These are phyloP conservation scores for Erythrophleum ivorense DNA, from an alignment of 331 rosid species.

Conservation along the genomic window DNA sequence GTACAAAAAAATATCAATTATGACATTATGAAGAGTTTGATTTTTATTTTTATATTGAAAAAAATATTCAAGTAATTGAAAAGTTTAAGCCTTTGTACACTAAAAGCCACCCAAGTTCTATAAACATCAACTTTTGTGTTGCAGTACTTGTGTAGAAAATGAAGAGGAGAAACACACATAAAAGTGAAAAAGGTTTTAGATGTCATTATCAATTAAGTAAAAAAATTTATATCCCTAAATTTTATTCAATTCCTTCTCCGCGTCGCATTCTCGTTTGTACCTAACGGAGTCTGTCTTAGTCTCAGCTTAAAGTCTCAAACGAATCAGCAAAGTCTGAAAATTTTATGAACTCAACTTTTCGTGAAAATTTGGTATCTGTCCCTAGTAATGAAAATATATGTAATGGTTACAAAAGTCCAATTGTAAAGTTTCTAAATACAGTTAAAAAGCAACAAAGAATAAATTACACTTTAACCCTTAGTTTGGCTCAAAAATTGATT, in stretches of 20 bases:
- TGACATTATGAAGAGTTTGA: neutral
- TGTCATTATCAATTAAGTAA: neutral
- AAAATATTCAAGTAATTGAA: too few relatives aligned
- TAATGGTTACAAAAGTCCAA: neutral
- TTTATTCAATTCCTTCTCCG: too few relatives aligned
- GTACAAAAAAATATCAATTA: neutral
- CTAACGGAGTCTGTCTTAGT: neutral
- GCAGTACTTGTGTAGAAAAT: too few relatives aligned
- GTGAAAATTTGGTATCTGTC: neutral
- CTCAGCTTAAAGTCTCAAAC: neutral
- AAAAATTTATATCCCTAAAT: neutral
- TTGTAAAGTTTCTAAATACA: neutral
- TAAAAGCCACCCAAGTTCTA: too few relatives aligned
- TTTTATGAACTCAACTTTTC: neutral
- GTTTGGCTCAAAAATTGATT: too few relatives aligned
- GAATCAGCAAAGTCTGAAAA: neutral
- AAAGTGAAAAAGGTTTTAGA: neutral
- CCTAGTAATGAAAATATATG: neutral
- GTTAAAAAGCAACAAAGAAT: neutral
- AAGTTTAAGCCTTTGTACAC: too few relatives aligned
- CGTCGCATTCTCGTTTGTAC: neutral
- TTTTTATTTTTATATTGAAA: too few relatives aligned
- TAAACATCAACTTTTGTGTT: too few relatives aligned
- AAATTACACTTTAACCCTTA: neutral
- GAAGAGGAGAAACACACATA: too few relatives aligned